These are phyloP conservation scores for Exophiala spinifera DNA, from an alignment of 2,329 filamentous ascomycete species.

Conservation along the genomic window DNA sequence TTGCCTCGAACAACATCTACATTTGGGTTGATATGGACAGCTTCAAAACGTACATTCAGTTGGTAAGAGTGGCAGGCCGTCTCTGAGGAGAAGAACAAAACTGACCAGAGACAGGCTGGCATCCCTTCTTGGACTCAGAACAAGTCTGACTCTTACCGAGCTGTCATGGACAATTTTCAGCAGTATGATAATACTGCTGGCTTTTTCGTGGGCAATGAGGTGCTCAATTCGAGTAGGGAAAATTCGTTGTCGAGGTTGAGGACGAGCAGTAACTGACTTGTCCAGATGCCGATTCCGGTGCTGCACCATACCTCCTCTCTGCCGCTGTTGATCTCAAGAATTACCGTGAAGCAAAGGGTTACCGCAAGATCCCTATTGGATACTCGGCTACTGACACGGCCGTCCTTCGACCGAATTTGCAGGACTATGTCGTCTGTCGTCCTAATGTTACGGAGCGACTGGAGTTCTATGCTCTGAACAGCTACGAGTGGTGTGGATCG, in stretches of 20 bases:
- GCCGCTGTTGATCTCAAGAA: constrained; percentile 78
- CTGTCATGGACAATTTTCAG: constrained; percentile 74
- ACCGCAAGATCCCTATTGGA: constrained; percentile 77
- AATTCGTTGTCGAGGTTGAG: no score
- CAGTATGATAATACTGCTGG: constrained; percentile 76
- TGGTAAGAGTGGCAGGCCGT: constrained; percentile 32
- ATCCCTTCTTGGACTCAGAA: constrained; percentile 68
- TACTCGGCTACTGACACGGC: constrained; percentile 86
- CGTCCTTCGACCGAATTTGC: constrained; percentile 61
- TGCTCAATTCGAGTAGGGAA: constrained; percentile 58
- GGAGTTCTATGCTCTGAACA: constrained; percentile 84
- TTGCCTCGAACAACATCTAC: constrained; percentile 79
- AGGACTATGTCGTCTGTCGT: constrained; percentile 76
- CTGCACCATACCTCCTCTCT: constrained; percentile 80
- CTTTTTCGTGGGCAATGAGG: constrained; percentile 86
- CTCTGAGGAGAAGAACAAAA: neutral
- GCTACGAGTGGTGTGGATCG: constrained; percentile 73
- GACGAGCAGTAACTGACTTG: constrained; percentile 9
- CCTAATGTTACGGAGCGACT: constrained; percentile 63
- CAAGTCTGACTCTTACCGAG: constrained; percentile 65
- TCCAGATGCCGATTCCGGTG: constrained; percentile 51
- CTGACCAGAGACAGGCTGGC: constrained; percentile 40
- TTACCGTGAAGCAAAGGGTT: constrained; percentile 70
- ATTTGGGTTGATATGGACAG: constrained; percentile 73
- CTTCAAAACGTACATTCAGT: constrained; percentile 44